These are phyloP conservation scores for Allantophomopsis cytisporea DNA, from an alignment of 2,329 filamentous ascomycete species.

Conservation along the genomic window DNA sequence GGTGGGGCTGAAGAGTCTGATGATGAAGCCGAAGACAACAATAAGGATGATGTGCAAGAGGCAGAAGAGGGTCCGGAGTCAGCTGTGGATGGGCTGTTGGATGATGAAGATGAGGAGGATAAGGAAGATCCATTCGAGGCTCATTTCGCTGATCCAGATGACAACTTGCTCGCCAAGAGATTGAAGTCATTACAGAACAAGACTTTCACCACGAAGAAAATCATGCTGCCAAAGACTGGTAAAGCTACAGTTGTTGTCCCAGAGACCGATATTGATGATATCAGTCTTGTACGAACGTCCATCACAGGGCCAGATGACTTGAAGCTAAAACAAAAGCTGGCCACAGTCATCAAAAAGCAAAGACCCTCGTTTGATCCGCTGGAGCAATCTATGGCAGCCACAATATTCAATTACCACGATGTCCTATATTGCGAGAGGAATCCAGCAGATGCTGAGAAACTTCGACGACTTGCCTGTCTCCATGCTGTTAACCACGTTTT, in stretches of 20 bases:
- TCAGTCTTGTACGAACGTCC: constrained; percentile 2
- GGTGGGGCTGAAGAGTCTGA: constrained; percentile 15
- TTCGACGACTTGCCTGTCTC: constrained; percentile 63
- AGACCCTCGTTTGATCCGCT: constrained; percentile 43
- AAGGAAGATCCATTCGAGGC: constrained; percentile 61
- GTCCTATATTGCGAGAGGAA: constrained; percentile 64
- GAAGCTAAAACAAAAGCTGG: constrained; percentile 60
- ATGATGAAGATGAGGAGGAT: constrained; percentile 34
- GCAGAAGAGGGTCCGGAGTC: constrained; percentile 31
- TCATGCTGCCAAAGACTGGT: constrained; percentile 25
- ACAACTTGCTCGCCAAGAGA: constrained; percentile 40
- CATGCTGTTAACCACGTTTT: constrained; percentile 88
- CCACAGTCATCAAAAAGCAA: constrained; percentile 36
- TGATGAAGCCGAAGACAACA: constrained; percentile 23
- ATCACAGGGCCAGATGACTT: constrained; percentile 27
- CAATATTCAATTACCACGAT: constrained; percentile 75
- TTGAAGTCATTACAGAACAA: constrained; percentile 34
- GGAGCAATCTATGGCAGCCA: constrained; percentile 52
- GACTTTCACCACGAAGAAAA: constrained; percentile 35
- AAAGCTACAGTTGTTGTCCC: constrained; percentile 34
- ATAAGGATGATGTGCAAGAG: constrained; percentile 27
- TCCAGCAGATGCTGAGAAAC: constrained; percentile 47
- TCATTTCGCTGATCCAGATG: constrained; percentile 62
- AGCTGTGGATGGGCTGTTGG: constrained; percentile 19
- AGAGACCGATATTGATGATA: constrained; percentile 20